Percentiles rank a stretch among this genome's conserved stretches.
Conservation (phyloP, 768 basidiomycete species). For the Tricholoma matsutake region DNA sequence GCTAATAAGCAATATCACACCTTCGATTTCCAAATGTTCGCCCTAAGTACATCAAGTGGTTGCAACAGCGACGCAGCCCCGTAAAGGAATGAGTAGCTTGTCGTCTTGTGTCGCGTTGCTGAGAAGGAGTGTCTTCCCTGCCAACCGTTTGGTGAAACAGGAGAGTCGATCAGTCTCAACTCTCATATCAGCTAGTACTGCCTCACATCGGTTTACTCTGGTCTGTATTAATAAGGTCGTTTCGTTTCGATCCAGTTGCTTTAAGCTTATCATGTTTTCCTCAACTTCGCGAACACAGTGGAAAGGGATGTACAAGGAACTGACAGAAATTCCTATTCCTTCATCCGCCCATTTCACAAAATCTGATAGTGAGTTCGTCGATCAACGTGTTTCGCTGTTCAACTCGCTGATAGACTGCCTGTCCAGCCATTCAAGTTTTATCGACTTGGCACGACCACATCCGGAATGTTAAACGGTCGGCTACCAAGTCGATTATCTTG, state of each 20-base stretch:
- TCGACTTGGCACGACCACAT: slow-evolving; percentile 50
- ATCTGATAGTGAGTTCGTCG: slow-evolving; percentile 14
- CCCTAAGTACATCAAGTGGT: too few species aligned
- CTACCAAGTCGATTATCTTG: slow-evolving; percentile 38
- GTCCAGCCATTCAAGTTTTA: slow-evolving; percentile 39
- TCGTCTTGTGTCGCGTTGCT: not conserved
- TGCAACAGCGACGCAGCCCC: too few species aligned
- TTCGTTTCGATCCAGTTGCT: not conserved
- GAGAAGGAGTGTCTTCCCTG: not conserved
- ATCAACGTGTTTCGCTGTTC: not conserved
- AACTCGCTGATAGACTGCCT: not conserved
- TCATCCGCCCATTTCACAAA: slow-evolving; percentile 32
- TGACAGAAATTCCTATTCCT: slow-evolving; percentile 40
- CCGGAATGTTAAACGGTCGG: slow-evolving; percentile 44
- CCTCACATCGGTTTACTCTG: not conserved
- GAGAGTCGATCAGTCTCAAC: slow-evolving; percentile 1
- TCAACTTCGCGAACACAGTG: not conserved
- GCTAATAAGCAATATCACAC: too few species aligned
- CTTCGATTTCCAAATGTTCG: too few species aligned
- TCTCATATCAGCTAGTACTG: not conserved
- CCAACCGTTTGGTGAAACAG: not conserved
- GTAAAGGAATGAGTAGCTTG: not conserved
- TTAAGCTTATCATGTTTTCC: not conserved
- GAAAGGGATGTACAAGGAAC: slow-evolving; percentile 29
- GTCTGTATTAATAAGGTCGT: not conserved